Percentiles rank a stretch among this genome's conserved stretches.
These are phyloP conservation scores for Acacia confusa DNA, from an alignment of 306 rosid genomes.

Conservation along the genomic window DNA sequence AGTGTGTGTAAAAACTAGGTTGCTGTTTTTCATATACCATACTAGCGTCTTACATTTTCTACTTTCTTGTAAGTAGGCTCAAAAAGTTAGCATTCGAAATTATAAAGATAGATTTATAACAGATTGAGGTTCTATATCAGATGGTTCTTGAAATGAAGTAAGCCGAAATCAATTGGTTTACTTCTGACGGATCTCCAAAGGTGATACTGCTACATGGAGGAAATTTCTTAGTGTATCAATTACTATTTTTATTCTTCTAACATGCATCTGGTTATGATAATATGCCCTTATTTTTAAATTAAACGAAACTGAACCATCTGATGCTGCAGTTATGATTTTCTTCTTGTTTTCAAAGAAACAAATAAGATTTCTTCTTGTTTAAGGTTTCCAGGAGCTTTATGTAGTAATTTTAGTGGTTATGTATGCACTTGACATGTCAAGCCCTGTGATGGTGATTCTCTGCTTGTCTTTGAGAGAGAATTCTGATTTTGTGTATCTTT, in stretches of 20 bases:
- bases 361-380: background rate
- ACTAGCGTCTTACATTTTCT: background rate
- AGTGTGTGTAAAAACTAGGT: slow-evolving; percentile 8
- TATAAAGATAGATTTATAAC: background rate
- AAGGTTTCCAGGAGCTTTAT: slow-evolving; percentile 5
- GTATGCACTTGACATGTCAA: slow-evolving; percentile 20
- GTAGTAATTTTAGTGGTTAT: background rate
- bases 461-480: slow-evolving; percentile 18
- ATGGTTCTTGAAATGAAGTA: slow-evolving; percentile 17
- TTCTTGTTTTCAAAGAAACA: background rate
- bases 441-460: slow-evolving; percentile 10
- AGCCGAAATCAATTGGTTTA: slow-evolving; percentile 6
- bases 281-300: background rate
- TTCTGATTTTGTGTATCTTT: slow-evolving; percentile 27
- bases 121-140: background rate
- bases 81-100: slow-evolving; percentile 8
- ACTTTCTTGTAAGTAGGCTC: slow-evolving; percentile 5
- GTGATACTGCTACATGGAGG: background rate
- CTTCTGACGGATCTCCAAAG: background rate
- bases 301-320: slow-evolving; percentile 1
- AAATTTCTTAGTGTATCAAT: background rate
- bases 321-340: background rate
- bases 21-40: slow-evolving; percentile 17
- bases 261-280: background rate
- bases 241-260: background rate